Conservation (phyloP, 1,139 yeast genomes). For the Eremothecium coryli region DNA sequence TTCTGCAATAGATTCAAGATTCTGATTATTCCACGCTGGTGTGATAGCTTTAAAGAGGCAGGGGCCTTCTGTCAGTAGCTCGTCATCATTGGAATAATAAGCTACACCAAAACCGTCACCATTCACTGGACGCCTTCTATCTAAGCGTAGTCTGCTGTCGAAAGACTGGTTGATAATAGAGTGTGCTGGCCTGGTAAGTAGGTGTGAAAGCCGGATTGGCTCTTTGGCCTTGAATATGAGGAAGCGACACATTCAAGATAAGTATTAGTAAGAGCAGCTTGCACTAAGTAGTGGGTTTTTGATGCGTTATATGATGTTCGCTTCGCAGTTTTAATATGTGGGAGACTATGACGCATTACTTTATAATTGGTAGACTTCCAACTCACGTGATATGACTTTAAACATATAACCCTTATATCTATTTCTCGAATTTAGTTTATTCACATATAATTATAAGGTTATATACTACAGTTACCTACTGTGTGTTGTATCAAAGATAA, state of each 20-base stretch:
- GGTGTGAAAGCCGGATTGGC: conserved; percentile 74
- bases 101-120: conserved; percentile 99
- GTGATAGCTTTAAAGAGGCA: conserved; percentile 90
- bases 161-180: conserved; percentile 94
- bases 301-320: too few species aligned
- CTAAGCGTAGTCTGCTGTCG: conserved; percentile 80
- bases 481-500: conserved; percentile 32
- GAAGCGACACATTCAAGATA: conserved; percentile 31
- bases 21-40: conserved; percentile 96
- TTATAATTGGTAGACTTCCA: too few species aligned
- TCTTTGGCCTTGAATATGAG: conserved; percentile 46
- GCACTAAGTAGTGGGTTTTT: too few species aligned
- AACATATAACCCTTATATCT: too few species aligned
- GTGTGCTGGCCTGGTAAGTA: conserved; percentile 90
- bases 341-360: too few species aligned
- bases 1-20: conserved; percentile 72
- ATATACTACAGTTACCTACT: too few species aligned
- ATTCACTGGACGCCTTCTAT: conserved; percentile 81
- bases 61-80: conserved; percentile 48
- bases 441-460: too few species aligned
- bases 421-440: too few species aligned
- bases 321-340: too few species aligned
- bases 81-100: conserved; percentile 60
- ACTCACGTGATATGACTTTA: too few species aligned
- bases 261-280: too few species aligned